Evolutionary conservation across 495 filamentous ascomycete species (phyloP).

Genomic region (Umbilicaria muhlenbergii): DNA sequence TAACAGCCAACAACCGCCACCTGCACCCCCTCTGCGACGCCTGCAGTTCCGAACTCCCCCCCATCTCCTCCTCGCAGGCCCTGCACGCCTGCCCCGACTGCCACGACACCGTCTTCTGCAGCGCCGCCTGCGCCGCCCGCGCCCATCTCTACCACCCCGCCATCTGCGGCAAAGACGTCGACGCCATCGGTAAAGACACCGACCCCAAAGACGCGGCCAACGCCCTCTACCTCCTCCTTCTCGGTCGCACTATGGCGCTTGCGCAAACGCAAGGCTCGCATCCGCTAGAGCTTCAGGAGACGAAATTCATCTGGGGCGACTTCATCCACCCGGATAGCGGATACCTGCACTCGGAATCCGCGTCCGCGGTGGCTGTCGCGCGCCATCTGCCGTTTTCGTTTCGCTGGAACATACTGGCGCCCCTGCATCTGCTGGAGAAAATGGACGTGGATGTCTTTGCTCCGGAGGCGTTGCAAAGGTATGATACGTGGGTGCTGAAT

Average conservation of each 20-base stretch:
- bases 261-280: slow-evolving; percentile 67
- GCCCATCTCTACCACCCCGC: slow-evolving; percentile 79
- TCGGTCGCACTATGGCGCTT: slow-evolving; percentile 72
- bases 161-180: slow-evolving; percentile 70
- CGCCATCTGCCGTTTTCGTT: slow-evolving; percentile 69
- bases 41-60: slow-evolving; percentile 61
- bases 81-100: slow-evolving; percentile 57
- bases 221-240: slow-evolving; percentile 63
- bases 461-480: slow-evolving; percentile 28
- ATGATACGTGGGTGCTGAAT: slow-evolving; percentile 89
- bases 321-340: slow-evolving; percentile 28
- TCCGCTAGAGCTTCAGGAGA: slow-evolving; percentile 66
- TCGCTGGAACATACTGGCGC: slow-evolving; percentile 63
- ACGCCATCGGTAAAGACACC: slow-evolving; percentile 66
- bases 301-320: slow-evolving; percentile 94
- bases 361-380: not conserved
- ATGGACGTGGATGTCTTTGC: slow-evolving; percentile 81
- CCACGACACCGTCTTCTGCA: slow-evolving; percentile 78
- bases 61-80: slow-evolving; percentile 27
- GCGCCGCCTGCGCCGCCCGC: slow-evolving; percentile 47
- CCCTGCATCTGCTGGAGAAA: slow-evolving; percentile 73
- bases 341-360: not conserved
- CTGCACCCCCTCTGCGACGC: slow-evolving; percentile 74
- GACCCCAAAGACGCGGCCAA: slow-evolving; percentile 54
- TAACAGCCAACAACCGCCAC: slow-evolving; percentile 69